Evolutionary conservation across 352 stramenopile species (phyloP).

Genomic region (Pythium angustatum): DNA sequence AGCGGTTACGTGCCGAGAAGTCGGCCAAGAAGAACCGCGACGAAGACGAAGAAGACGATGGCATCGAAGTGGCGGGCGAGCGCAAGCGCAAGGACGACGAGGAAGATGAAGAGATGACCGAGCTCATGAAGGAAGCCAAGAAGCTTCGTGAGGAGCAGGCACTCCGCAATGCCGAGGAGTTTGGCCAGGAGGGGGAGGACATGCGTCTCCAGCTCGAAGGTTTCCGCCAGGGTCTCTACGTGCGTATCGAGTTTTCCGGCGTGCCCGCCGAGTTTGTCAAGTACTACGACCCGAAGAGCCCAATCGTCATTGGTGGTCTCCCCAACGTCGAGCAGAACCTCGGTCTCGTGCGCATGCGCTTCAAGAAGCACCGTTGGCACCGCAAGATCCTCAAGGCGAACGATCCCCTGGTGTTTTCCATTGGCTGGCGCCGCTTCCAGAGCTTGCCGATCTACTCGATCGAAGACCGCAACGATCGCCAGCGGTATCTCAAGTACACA

Average conservation of each 20-base stretch:
- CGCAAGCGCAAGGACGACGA: constrained; percentile 47
- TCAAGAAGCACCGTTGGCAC: constrained; percentile 99
- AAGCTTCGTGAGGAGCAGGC: constrained; percentile 79
- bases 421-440: constrained; percentile 99
- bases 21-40: constrained; percentile 86
- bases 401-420: constrained; percentile 98
- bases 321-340: constrained; percentile 95
- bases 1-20: constrained; percentile 89
- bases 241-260: constrained; percentile 95
- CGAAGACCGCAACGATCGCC: constrained; percentile 97
- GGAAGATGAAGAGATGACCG: constrained; percentile 85
- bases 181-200: constrained; percentile 93
- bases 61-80: constrained; percentile 31
- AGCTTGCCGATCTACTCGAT: constrained; percentile 98
- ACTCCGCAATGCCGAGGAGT: constrained; percentile 92
- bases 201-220: constrained; percentile 93
- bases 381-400: constrained; percentile 98
- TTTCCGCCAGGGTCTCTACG: constrained; percentile 96
- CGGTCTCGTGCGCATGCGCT: constrained; percentile 95
- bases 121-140: constrained; percentile 86
- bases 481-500: constrained; percentile 99
- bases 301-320: constrained; percentile 93
- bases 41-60: constrained; percentile 67
- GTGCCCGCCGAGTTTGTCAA: constrained; percentile 95
- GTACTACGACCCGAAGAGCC: constrained; percentile 90